phyloP scores from a whole-genome alignment of 345 rosid genomes.

The Clarkia xantiana region DNA sequence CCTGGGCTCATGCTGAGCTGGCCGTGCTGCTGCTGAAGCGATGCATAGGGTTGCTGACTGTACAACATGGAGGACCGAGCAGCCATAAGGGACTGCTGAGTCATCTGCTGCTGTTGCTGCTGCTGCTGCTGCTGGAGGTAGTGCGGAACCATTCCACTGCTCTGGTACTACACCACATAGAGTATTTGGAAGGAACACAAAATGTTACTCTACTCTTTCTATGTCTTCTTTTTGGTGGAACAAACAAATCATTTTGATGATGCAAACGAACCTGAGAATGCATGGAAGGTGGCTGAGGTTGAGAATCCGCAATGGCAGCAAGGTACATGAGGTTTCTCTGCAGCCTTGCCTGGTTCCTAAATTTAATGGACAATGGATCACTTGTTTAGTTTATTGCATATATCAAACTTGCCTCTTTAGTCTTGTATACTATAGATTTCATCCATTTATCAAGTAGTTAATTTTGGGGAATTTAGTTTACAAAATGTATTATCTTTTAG shows the following conservation, averaged over 20 bases:
- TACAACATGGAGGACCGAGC: slow-evolving; percentile 89
- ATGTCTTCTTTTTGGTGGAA: background rate
- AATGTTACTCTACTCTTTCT: too few species aligned
- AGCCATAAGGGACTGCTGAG: slow-evolving; percentile 77
- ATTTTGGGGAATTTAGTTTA: too few species aligned
- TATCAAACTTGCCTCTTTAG: too few species aligned
- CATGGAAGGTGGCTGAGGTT: slow-evolving; percentile 72
- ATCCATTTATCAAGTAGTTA: too few species aligned
- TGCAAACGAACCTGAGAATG: slow-evolving; percentile 64
- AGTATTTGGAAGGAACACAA: background rate
- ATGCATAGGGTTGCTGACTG: slow-evolving; percentile 60
- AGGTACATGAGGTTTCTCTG: slow-evolving; percentile 96
- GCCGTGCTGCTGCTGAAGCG: slow-evolving; percentile 56
- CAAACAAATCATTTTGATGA: background rate
- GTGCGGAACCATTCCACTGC: slow-evolving; percentile 60
- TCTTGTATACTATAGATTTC: too few species aligned
- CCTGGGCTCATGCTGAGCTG: slow-evolving; percentile 70
- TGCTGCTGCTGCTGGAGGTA: slow-evolving; percentile 82
- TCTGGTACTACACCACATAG: slow-evolving; percentile 29
- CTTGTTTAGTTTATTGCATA: too few species aligned
- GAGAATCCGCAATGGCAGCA: slow-evolving; percentile 98
- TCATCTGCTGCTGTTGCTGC: slow-evolving; percentile 89
- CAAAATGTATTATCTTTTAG: too few species aligned
- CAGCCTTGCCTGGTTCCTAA: slow-evolving; percentile 92
- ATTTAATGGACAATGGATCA: background rate